These are phyloP conservation scores for Coemansia sp. DNA, from an alignment of 192 early-diverging fungal genomes.

Conservation along the genomic window DNA sequence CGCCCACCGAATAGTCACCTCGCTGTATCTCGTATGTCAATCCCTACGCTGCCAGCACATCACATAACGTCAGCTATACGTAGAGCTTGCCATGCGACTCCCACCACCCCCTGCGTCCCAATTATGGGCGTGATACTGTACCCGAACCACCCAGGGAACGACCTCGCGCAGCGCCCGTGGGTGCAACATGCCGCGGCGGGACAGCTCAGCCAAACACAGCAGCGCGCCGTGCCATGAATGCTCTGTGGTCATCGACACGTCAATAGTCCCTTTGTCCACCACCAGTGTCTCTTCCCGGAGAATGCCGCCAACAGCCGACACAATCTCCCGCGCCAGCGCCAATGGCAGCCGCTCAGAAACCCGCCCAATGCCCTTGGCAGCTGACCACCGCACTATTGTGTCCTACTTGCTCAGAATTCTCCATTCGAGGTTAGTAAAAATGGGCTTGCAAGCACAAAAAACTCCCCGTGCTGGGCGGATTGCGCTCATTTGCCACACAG, in stretches of 20 bases:
- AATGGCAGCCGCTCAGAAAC: constrained; percentile 75
- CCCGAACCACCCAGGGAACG: constrained; percentile 74
- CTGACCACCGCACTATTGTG: constrained; percentile 96
- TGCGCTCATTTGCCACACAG: too few relatives aligned
- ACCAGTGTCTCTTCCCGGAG: constrained; percentile 76
- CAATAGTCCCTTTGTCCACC: constrained; percentile 46
- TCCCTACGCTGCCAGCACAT: constrained; percentile 50
- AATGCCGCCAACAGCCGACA: constrained; percentile 68
- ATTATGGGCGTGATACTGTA: constrained; percentile 23
- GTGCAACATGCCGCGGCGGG: constrained; percentile 77
- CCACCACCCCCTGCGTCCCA: neutral
- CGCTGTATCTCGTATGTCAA: constrained; percentile 85
- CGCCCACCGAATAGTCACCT: constrained; percentile 86
- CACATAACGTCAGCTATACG: neutral
- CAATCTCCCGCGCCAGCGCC: constrained; percentile 79
- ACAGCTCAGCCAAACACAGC: constrained; percentile 86
- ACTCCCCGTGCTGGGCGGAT: too few relatives aligned
- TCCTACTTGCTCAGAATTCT: constrained; percentile 28
- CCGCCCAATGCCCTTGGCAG: constrained; percentile 93
- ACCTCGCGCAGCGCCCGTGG: constrained; percentile 64
- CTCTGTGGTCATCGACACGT: constrained; percentile 78
- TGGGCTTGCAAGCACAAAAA: neutral
- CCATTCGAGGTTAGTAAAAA: neutral
- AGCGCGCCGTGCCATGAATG: constrained; percentile 93
- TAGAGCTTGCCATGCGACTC: neutral